phyloP scores from a whole-genome alignment of 2,329 filamentous ascomycete genomes.

The Curvularia spicifera region DNA sequence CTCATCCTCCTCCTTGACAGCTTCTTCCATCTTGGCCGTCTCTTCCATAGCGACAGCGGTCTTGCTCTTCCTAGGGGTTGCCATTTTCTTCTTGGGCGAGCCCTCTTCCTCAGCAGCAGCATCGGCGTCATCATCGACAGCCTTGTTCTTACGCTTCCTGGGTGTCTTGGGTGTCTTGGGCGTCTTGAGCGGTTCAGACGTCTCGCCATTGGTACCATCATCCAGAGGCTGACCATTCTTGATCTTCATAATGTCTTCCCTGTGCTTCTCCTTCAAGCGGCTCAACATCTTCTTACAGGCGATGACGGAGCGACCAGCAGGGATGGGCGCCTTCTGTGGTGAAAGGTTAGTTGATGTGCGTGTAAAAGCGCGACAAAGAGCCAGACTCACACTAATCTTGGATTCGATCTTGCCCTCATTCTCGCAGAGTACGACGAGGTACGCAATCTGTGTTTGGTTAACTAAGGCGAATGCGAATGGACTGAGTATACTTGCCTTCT shows the following conservation, averaged over 20 bases:
- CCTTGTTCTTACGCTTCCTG: constrained; percentile 30
- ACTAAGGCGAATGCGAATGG: background rate
- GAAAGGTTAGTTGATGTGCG: constrained; percentile 11
- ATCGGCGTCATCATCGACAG: background rate
- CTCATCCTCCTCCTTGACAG: constrained; percentile 3
- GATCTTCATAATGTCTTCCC: constrained; percentile 33
- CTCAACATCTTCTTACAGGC: constrained; percentile 36
- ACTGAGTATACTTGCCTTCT: constrained; percentile 20
- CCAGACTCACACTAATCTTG: constrained; percentile 22
- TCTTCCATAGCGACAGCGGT: constrained; percentile 6
- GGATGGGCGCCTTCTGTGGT: constrained; percentile 30
- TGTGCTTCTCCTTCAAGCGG: constrained; percentile 36
- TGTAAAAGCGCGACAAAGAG: background rate
- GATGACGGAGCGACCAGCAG: constrained; percentile 29
- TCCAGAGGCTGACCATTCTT: constrained; percentile 17
- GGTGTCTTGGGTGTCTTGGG: constrained; percentile 20
- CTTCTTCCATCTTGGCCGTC: constrained; percentile 5
- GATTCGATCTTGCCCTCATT: constrained; percentile 26
- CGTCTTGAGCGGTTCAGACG: constrained; percentile 13
- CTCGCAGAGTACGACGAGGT: constrained; percentile 30
- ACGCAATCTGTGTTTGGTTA: constrained; percentile 26
- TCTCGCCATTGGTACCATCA: constrained; percentile 7
- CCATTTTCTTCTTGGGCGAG: constrained; percentile 26
- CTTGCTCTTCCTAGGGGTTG: constrained; percentile 21
- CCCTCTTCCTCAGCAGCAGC: constrained; percentile 1